These are phyloP conservation scores for Vaccinium corymbosum DNA, from an alignment of 148 eudicot species.

Conservation along the genomic window DNA sequence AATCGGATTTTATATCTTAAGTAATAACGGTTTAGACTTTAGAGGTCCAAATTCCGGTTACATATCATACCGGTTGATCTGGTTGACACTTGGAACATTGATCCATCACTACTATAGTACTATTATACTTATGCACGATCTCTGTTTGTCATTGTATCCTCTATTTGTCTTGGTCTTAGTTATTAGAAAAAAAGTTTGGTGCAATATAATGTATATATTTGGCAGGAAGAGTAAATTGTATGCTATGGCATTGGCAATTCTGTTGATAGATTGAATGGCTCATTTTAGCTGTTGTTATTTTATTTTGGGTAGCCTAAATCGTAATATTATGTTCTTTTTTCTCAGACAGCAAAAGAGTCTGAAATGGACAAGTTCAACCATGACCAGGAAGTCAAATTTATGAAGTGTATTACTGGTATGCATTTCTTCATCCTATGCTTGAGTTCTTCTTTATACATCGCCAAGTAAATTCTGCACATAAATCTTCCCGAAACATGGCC, in stretches of 20 bases:
- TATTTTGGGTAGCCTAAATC: not conserved
- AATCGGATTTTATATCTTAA: not conserved
- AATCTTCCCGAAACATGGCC: no score
- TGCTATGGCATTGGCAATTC: not conserved
- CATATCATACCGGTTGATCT: not conserved
- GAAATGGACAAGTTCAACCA: slow-evolving; percentile 39
- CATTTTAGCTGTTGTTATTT: not conserved
- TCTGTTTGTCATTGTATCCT: not conserved
- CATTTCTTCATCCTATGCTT: slow-evolving; percentile 15
- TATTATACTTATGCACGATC: not conserved
- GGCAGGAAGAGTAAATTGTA: not conserved
- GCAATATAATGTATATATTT: not conserved
- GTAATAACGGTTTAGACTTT: not conserved
- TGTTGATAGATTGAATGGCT: not conserved
- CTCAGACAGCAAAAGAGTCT: slow-evolving; percentile 42
- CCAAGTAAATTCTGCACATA: not conserved
- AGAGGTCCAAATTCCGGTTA: not conserved
- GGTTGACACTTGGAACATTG: not conserved
- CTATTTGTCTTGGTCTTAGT: not conserved
- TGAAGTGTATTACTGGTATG: slow-evolving; percentile 52
- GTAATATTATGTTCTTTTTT: slow-evolving; percentile 1
- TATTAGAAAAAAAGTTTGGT: not conserved
- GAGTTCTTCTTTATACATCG: not conserved
- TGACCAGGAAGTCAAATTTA: slow-evolving; percentile 61
- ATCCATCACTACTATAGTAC: not conserved